phyloP scores from a whole-genome alignment of 495 filamentous ascomycete species.

The Aspergillus carlsbadensis region DNA sequence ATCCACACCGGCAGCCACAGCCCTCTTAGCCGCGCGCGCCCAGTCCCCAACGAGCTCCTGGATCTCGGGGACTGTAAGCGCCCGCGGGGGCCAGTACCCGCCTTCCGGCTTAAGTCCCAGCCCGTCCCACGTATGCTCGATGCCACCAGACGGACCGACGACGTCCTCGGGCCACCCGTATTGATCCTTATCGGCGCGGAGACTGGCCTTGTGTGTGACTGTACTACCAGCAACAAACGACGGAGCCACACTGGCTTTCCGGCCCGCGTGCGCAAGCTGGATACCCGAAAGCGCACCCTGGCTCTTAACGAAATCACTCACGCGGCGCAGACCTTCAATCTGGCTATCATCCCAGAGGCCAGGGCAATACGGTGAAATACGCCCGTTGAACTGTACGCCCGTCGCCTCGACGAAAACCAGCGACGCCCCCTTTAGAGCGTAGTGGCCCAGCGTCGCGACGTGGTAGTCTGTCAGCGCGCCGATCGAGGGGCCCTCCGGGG shows the following conservation, averaged over 20 bases:
- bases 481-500: neutral
- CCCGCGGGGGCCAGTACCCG: neutral
- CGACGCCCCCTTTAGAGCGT: neutral
- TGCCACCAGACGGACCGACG: conserved; percentile 16
- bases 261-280: conserved; percentile 63
- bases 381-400: neutral
- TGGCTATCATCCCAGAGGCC: neutral
- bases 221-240: conserved; percentile 41
- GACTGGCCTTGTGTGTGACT: neutral
- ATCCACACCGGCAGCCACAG: conserved; percentile 48
- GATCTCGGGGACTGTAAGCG: too few species aligned
- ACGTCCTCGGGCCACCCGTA: conserved; percentile 28
- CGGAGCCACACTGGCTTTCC: conserved; percentile 57
- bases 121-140: conserved; percentile 27
- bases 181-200: neutral
- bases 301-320: conserved; percentile 57
- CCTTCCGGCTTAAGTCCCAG: too few species aligned
- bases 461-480: neutral
- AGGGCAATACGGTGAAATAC: neutral
- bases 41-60: too few species aligned
- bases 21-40: neutral
- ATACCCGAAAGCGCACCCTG: conserved; percentile 59
- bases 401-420: conserved; percentile 1
- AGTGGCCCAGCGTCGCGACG: neutral
- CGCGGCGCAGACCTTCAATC: neutral